phyloP scores from a whole-genome alignment of 2,329 filamentous ascomycete species.

The Fonsecaea nubica region DNA sequence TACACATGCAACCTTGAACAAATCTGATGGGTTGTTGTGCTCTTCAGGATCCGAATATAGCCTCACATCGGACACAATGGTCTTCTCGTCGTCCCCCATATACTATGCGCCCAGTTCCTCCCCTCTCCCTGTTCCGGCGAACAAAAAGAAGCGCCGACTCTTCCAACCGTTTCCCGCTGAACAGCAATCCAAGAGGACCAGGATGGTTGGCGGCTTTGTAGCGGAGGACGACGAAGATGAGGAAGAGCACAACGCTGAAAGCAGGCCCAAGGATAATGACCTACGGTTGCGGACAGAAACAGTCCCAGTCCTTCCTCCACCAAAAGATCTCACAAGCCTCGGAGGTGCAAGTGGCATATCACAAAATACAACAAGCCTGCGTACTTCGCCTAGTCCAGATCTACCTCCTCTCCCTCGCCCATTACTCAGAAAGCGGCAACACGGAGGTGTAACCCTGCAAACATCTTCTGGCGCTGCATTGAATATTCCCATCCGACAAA shows the following conservation, averaged over 20 bases:
- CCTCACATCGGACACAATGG: constrained; percentile 45
- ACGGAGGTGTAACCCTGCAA: constrained; percentile 46
- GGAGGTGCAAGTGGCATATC: constrained; percentile 11
- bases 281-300: background rate
- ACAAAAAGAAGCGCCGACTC: constrained; percentile 50
- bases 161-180: constrained; percentile 42
- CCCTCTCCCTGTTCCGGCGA: constrained; percentile 44
- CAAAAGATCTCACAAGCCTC: constrained; percentile 11
- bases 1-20: background rate
- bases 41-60: background rate
- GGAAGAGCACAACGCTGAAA: constrained; percentile 36
- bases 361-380: background rate
- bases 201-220: constrained; percentile 51
- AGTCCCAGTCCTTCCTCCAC: constrained; percentile 10
- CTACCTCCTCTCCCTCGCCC: constrained; percentile 28
- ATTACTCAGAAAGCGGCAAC: constrained; percentile 29
- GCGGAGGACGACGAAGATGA: constrained; percentile 51
- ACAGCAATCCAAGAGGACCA: constrained; percentile 48
- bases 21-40: background rate
- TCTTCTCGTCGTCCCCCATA: constrained; percentile 51
- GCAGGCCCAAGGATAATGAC: background rate
- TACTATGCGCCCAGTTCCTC: constrained; percentile 48
- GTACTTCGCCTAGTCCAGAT: constrained; percentile 9
- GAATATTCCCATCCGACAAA: constrained; percentile 50
- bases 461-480: constrained; percentile 59